A percentile compares a stretch with the other conserved stretches of the same genome.
Evolutionary conservation across 1,139 yeast species (phyloP).

Genomic region (Kurtzmaniella quercitrusa): DNA sequence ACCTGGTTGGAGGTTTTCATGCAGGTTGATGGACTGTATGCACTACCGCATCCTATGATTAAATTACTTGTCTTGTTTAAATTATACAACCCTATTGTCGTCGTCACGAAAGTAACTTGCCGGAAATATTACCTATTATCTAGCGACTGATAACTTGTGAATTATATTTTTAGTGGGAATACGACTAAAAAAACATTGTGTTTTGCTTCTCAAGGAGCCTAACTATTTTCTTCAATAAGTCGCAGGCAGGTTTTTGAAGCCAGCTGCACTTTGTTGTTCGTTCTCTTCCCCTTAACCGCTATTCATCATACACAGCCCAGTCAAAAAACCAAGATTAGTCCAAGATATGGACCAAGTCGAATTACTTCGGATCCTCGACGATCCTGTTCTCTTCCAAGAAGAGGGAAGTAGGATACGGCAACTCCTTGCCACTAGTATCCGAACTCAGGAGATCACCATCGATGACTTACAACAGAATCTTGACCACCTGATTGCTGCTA

Average conservation of each 20-base stretch:
- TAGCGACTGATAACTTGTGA: background rate
- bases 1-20: no score
- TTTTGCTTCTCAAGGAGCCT: background rate
- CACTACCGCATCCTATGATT: background rate
- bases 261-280: background rate
- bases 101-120: background rate
- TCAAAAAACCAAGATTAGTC: slow-evolving; percentile 16
- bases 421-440: slow-evolving; percentile 27
- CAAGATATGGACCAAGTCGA: slow-evolving; percentile 27
- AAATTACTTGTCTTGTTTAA: background rate
- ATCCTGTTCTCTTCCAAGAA: slow-evolving; percentile 34
- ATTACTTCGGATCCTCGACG: slow-evolving; percentile 34
- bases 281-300: background rate
- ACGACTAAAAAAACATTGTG: background rate
- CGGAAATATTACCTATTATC: background rate
- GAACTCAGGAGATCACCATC: slow-evolving; percentile 28
- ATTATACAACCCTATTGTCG: background rate
- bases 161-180: background rate
- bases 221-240: background rate
- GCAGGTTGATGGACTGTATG: background rate
- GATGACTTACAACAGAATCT: slow-evolving; percentile 35
- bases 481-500: slow-evolving; percentile 56
- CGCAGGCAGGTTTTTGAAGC: background rate
- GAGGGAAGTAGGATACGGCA: slow-evolving; percentile 29
- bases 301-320: slow-evolving; percentile 15